These are phyloP conservation scores for Calocera cornea DNA, from an alignment of 768 basidiomycete genomes.

Conservation along the genomic window DNA sequence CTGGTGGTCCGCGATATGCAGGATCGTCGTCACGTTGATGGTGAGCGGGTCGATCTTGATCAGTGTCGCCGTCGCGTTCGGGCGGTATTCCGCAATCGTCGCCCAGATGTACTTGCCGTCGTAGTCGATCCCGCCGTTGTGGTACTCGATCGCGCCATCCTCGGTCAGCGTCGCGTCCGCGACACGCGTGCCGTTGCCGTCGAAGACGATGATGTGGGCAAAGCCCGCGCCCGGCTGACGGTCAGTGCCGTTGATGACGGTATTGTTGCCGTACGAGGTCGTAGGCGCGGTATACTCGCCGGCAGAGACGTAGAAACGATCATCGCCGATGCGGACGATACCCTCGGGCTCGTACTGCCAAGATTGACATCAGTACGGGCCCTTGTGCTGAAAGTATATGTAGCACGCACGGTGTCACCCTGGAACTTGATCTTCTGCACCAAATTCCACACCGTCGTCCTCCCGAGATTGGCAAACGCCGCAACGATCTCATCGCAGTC, in stretches of 20 bases:
- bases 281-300: constrained; percentile 9
- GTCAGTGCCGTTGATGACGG: constrained; percentile 13
- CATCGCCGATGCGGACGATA: constrained; percentile 11
- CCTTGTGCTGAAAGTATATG: not conserved
- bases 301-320: constrained; percentile 9
- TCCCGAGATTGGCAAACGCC: constrained; percentile 10
- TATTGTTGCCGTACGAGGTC: constrained; percentile 8
- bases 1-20: constrained; percentile 7
- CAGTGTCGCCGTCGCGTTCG: constrained; percentile 6
- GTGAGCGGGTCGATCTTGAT: constrained; percentile 7
- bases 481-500: constrained; percentile 12
- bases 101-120: constrained; percentile 11
- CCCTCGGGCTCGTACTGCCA: constrained; percentile 11
- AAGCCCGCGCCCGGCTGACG: constrained; percentile 9
- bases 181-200: constrained; percentile 10
- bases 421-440: constrained; percentile 7
- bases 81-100: constrained; percentile 4
- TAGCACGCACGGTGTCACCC: constrained; percentile 8
- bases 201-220: constrained; percentile 11
- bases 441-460: constrained; percentile 11
- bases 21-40: constrained; percentile 5
- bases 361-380: not conserved
- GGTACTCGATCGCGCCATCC: constrained; percentile 6
- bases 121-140: constrained; percentile 11
- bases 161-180: constrained; percentile 10